Conservation (phyloP, 1,284 basidiomycete genomes). For the Ustilago nuda region DNA sequence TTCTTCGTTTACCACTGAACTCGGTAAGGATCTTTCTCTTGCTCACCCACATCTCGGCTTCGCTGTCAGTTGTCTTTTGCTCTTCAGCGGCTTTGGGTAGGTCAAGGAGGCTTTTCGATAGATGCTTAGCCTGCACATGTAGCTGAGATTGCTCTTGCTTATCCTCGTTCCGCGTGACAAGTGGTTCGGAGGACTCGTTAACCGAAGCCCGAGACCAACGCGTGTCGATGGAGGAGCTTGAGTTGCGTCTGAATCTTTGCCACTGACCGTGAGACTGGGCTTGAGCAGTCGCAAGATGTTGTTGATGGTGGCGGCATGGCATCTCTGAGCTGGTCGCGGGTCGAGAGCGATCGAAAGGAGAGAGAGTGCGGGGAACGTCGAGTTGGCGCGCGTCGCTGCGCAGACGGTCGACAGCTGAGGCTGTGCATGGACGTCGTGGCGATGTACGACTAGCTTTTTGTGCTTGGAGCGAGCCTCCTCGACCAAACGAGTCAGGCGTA, state of each 20-base stretch:
- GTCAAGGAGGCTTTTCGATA: background rate
- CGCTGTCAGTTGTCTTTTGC: slow-evolving; percentile 25
- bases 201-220: slow-evolving; percentile 25
- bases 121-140: background rate
- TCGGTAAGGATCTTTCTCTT: slow-evolving; percentile 7
- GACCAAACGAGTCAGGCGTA: background rate
- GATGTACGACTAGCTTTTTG: background rate
- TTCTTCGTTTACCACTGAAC: background rate
- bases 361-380: slow-evolving; percentile 23
- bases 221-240: slow-evolving; percentile 16
- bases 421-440: slow-evolving; percentile 19
- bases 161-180: background rate
- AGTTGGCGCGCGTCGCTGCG: slow-evolving; percentile 18
- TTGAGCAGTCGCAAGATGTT: slow-evolving; percentile 1
- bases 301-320: background rate
- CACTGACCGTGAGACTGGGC: background rate
- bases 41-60: slow-evolving; percentile 32
- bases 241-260: slow-evolving; percentile 20
- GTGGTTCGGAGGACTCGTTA: background rate
- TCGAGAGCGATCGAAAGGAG: slow-evolving; percentile 19
- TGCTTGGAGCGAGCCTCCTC: background rate
- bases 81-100: background rate
- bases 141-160: background rate
- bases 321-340: slow-evolving; percentile 7
- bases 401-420: slow-evolving; percentile 26